Base-by-base conservation (phyloP, 129 eudicot genomes). In the Ambrosia artemisiifolia region DNA sequence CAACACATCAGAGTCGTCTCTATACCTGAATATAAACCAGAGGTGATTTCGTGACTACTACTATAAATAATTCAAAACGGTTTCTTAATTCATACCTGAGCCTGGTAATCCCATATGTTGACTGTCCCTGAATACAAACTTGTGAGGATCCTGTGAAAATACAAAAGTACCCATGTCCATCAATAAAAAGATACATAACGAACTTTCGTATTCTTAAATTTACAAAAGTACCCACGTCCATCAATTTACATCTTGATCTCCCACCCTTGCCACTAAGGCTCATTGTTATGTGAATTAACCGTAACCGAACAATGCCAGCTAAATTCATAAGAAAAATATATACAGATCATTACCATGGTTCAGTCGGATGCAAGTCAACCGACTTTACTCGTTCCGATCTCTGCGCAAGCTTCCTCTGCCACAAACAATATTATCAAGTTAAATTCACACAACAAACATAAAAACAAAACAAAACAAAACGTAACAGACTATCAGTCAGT, bases 41-140 rank as follows among this genome's bases (percentile, higher is more conserved):
- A 13, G 2, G 43, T 32, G 42, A 13, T 19, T 60, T 13, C 9
- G 43, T 60, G 19, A 13, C 65, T 60, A 60, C 10, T 32, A 33
- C 43, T 60, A 30, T 33, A 60, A 13, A 13, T 30, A 2, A 13
- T 32, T 60, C 34, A 30, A 28, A 60, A 60, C 6, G 0, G 67
- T 30, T 51, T 42, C 65, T 14, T 71, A 61, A 16, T 51, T 42
- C 65, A 20, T 71, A 94, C 99, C 93, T 94, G 95, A 8, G 92
- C 75, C 84, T 90, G 97, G 74, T 90, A 94, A 70, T 90, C 86
- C 99, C 99, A 94, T 28, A 94, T 94, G 79, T 84, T 71, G 17
- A 94, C 88, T 12, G 93, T 84, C 59, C 99, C 99, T 0, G 97
- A 84, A 42, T 94, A 94, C 74, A 94, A 83, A 88, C 99, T 88